Base-by-base conservation (phyloP, 2,329 filamentous ascomycete genomes). In the Alternaria rosae region DNA sequence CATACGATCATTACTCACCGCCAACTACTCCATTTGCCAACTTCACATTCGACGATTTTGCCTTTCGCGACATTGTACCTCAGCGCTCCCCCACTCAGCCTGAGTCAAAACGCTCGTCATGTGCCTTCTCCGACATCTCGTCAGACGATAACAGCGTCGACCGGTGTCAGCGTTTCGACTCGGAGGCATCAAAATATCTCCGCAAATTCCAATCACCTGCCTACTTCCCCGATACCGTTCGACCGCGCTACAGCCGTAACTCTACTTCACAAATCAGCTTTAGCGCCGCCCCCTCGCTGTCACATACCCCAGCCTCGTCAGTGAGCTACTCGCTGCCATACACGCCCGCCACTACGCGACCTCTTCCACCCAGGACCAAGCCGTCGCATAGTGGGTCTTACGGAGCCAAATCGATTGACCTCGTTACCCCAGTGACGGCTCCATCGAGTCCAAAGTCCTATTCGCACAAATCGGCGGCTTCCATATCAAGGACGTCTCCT, bases 251-350 rank as follows among this genome's bases (percentile, higher is more conserved):
- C 68, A 72, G 67, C 53, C 74, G 78, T 48, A 69, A 76, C 44
- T 77, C 74, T 12, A 77, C 76, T 11, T 77, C 78, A 15, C 70
- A 77, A 44, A 70, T 75, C 61, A 78, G 71, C 55, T 74, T 72
- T 61, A 80, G 74, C 65, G 73, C 75, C 57, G 70, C 81, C 25
- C 82, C 83, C 6, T 84, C 82, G 15, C 76, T 84, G 48, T 80
- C 79, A 28, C 80, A 84, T 67, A 83, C 83, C 5, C 82, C 83
- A 9, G 76, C 79, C 25, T 83, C 81, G 8, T 82, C 81, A 8
- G 69, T 80, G 56, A 81, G 81, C 69, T 82, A 78, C 45, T 84
- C 82, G 12, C 72, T 81, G n/a, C 77, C 80, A 6, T 81, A 80
- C 35, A 79, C 78, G 6, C 78, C 78, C 4, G 75, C 74, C 28